Base-by-base conservation (phyloP, 2,329 filamentous ascomycete genomes). In the Dothistroma pini region DNA sequence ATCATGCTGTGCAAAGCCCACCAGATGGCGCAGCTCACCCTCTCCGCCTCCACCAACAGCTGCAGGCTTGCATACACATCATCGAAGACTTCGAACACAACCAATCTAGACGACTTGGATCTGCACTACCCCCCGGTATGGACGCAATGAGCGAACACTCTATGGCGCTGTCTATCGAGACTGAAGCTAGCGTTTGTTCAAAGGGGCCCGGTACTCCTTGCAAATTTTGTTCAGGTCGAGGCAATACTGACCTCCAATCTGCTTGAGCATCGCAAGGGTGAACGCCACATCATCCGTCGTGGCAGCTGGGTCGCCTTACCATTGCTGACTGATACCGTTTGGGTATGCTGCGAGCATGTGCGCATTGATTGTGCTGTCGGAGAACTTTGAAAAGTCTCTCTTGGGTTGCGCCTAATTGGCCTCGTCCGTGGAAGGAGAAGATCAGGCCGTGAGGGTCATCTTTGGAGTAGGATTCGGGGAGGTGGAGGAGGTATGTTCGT, bases 391-490 rank as follows among this genome's bases (percentile, higher is more conserved):
- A 0, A 80, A n/a, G 69, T 2, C 66, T 61, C 64, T 80, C 76
- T 62, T 80, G 72, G 8, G 72, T 69, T 38, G 70, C 59, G 54
- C 73, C 74, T 34, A 71, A 67, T 50, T 76, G 72, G n/a, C 66
- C 68, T 2, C 76, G 71, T 4, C 80, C 80, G 57, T 82, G 79
- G 66, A 76, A 82, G 0, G 79, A 80, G 32, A 82, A 72, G 41
- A 81, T 78, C 44, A 82, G 58, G 0, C 78, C 75, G 0, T 75
- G 68, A 1, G 76, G 71, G 1, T 55, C 74, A 47, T 72, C 68
- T 8, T 61, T 60, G 19, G 77, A 63, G 68, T 81, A 82, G 32
- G 67, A 70, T 34, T 70, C 48, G 0, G 77, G 76, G 2, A 78
- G 63, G 50, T 77, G 74, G 8, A 79, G 67, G n/a, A 74, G 70